Conservation (phyloP, 116 monocot species). For the Dioscorea cayenensis region DNA sequence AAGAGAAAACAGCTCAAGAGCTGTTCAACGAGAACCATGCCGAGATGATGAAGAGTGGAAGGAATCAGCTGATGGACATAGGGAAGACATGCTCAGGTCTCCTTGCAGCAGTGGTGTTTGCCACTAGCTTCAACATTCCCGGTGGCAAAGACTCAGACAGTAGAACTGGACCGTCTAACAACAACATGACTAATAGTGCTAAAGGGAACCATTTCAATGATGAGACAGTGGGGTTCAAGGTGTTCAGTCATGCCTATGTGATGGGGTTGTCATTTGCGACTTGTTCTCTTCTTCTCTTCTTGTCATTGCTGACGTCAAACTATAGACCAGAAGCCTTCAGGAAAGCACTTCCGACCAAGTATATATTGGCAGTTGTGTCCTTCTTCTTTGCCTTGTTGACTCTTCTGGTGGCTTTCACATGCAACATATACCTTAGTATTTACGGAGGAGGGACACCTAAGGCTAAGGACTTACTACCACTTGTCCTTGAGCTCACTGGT, state of each 20-base stretch:
- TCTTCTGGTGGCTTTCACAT: slow-evolving; percentile 22
- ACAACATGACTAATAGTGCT: no score
- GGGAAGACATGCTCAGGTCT: slow-evolving; percentile 31
- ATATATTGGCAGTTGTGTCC: slow-evolving; percentile 19
- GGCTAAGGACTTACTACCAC: slow-evolving; percentile 7
- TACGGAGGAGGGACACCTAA: slow-evolving; percentile 8
- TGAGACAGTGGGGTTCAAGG: slow-evolving; percentile 19
- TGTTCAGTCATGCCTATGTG: slow-evolving; percentile 30
- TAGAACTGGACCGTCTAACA: no score
- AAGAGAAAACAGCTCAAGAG: slow-evolving; percentile 29
- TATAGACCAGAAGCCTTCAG: slow-evolving; percentile 27
- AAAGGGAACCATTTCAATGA: background rate
- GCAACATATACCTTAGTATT: slow-evolving; percentile 30
- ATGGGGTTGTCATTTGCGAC: slow-evolving; percentile 34
- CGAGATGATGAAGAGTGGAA: slow-evolving; percentile 12
- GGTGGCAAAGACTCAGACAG: slow-evolving; percentile 9
- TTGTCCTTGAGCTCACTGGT: slow-evolving; percentile 21
- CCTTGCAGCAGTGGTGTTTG: slow-evolving; percentile 37
- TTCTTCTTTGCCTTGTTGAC: slow-evolving; percentile 14
- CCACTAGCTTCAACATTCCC: slow-evolving; percentile 37
- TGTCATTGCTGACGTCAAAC: slow-evolving; percentile 23
- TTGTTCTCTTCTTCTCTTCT: slow-evolving; percentile 26
- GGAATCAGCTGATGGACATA: slow-evolving; percentile 11
- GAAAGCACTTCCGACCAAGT: slow-evolving; percentile 23
- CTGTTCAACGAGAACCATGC: slow-evolving; percentile 24